Percentiles rank a stretch among this genome's conserved stretches.
Conservation (phyloP, 1,284 basidiomycete genomes). For the Golubevia pallescens region DNA sequence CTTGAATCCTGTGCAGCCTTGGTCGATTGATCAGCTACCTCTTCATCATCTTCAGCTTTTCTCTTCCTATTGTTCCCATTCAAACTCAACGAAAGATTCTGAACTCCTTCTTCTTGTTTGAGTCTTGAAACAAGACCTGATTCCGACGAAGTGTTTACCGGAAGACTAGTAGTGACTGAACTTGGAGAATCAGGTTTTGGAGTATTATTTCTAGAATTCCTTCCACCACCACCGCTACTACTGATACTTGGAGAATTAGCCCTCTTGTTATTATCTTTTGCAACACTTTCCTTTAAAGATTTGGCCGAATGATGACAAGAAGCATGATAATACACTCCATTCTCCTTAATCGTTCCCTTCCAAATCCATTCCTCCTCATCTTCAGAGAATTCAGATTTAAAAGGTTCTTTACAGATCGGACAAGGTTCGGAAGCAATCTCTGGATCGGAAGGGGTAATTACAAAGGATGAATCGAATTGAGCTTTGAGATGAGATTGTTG, state of each 20-base stretch:
- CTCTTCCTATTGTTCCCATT: neutral
- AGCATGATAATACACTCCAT: conserved; percentile 68
- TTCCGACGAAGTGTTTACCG: neutral
- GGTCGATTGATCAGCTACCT: neutral
- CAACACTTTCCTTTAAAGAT: conserved; percentile 23
- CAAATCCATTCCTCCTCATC: conserved; percentile 99
- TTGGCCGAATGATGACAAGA: conserved; percentile 61
- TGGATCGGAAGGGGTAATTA: conserved; percentile 77
- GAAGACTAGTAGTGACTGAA: neutral
- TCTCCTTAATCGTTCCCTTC: conserved; percentile 84
- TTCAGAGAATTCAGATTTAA: conserved; percentile 91
- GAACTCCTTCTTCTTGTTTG: conserved; percentile 8
- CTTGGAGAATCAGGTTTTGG: neutral
- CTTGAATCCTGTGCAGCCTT: neutral
- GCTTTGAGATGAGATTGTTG: conserved; percentile 73
- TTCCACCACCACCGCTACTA: neutral
- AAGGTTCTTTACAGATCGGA: conserved; percentile 92
- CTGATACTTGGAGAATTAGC: neutral
- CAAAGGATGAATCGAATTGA: conserved; percentile 66
- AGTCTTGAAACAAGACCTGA: conserved; percentile 1
- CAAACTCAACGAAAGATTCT: neutral
- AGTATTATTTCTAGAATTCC: neutral
- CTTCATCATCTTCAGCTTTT: neutral
- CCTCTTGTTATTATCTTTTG: neutral
- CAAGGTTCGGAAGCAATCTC: conserved; percentile 86